phyloP scores from a whole-genome alignment of 257 asterid species.

The Buddleja alternifolia region DNA sequence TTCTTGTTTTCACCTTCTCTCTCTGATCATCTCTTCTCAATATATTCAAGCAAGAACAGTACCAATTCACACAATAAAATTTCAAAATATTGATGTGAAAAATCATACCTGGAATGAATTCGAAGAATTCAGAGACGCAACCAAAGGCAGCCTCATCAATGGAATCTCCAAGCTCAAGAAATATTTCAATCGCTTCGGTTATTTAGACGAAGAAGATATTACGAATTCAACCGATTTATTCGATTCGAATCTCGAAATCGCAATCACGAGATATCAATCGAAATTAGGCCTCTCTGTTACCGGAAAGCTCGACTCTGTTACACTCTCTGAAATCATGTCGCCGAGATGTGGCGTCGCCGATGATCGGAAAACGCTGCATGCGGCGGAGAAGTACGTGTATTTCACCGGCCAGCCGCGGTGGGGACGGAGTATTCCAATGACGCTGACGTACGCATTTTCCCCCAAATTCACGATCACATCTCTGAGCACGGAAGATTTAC shows the following conservation, averaged over 20 bases:
- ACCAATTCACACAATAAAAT: constrained; percentile 28
- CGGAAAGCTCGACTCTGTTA: constrained; percentile 47
- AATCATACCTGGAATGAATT: constrained; percentile 55
- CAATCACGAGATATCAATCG: constrained; percentile 57
- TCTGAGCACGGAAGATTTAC: constrained; percentile 35
- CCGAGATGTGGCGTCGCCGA: constrained; percentile 83
- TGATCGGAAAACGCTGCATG: constrained; percentile 13
- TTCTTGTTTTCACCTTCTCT: constrained; percentile 30
- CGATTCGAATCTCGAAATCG: constrained; percentile 51
- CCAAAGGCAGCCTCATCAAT: constrained; percentile 44
- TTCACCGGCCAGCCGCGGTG: constrained; percentile 75
- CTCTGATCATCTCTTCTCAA: constrained; percentile 30
- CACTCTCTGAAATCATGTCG: constrained; percentile 46
- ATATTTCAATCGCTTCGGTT: constrained; percentile 65
- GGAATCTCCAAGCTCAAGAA: constrained; percentile 65
- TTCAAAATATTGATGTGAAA: background rate
- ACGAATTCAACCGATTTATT: constrained; percentile 44
- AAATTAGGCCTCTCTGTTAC: constrained; percentile 51
- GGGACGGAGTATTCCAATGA: constrained; percentile 61
- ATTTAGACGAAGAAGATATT: constrained; percentile 28
- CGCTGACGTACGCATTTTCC: constrained; percentile 67
- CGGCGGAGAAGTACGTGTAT: constrained; percentile 39
- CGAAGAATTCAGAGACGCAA: constrained; percentile 38
- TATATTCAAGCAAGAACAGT: constrained; percentile 42
- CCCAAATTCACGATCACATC: constrained; percentile 36